phyloP scores from a whole-genome alignment of 2,329 filamentous ascomycete species.

The Ophiostoma ips region DNA sequence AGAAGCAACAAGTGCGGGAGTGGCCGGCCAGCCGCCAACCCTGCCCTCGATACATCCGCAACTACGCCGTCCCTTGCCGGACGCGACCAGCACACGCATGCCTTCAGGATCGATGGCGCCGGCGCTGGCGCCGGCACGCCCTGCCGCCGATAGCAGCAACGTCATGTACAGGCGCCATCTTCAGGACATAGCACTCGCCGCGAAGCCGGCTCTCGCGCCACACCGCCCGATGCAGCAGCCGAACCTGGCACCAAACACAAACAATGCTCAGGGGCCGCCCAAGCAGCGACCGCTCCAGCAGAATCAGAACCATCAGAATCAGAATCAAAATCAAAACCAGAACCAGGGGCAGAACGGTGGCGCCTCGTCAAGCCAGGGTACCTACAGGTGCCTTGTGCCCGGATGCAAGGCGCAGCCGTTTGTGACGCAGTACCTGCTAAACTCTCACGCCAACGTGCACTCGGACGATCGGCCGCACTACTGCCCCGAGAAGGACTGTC shows the following conservation, averaged over 20 bases:
- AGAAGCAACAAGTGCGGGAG: not conserved
- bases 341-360: no score
- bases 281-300: not conserved
- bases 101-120: not conserved
- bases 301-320: not conserved
- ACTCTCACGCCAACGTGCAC: conserved; percentile 65
- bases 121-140: not conserved
- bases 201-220: not conserved
- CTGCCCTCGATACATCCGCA: conserved; percentile 19
- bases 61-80: not conserved
- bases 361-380: conserved; percentile 20
- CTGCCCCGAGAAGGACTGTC: conserved; percentile 47
- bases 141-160: not conserved
- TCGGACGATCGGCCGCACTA: conserved; percentile 53
- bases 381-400: conserved; percentile 42
- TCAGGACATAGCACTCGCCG: not conserved
- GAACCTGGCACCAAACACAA: not conserved
- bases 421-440: conserved; percentile 63
- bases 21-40: not conserved
- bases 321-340: no score
- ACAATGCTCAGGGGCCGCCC: not conserved
- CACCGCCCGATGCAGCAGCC: not conserved
- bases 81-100: not conserved
- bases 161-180: not conserved
- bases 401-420: conserved; percentile 62